Conservation (phyloP, 2,329 filamentous ascomycete genomes). For the Claviceps maximensis region DNA sequence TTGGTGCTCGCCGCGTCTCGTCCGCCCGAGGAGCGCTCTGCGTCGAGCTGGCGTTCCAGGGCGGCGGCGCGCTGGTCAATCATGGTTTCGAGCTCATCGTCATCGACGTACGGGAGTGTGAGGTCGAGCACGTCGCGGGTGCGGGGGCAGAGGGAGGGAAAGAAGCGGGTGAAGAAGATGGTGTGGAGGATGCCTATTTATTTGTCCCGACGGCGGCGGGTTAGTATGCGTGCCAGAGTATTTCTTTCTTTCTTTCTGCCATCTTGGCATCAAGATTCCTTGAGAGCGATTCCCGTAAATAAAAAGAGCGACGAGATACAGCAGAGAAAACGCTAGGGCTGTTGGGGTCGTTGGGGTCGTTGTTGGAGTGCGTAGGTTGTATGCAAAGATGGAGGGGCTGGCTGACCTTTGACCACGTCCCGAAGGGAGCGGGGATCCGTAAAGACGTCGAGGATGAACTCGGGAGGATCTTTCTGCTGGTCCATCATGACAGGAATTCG, state of each 20-base stretch:
- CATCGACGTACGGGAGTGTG: conserved; percentile 77
- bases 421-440: conserved; percentile 80
- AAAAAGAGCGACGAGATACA: too few species aligned
- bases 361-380: too few species aligned
- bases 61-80: conserved; percentile 78
- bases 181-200: conserved; percentile 77
- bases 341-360: too few species aligned
- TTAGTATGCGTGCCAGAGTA: not conserved
- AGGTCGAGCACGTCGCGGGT: conserved; percentile 85
- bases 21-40: conserved; percentile 31
- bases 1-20: conserved; percentile 6
- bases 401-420: conserved; percentile 79
- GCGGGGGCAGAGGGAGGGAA: conserved; percentile 69
- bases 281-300: not conserved
- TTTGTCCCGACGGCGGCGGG: not conserved
- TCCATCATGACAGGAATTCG: conserved; percentile 17
- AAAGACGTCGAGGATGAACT: conserved; percentile 89
- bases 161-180: conserved; percentile 98
- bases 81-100: conserved; percentile 81
- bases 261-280: not conserved
- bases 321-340: too few species aligned
- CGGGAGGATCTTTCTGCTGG: conserved; percentile 50
- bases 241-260: not conserved
- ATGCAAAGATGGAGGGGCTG: conserved; percentile 2
- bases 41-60: conserved; percentile 64